Percentiles rank a stretch among this genome's conserved stretches.
Evolutionary conservation across 1,284 basidiomycete species (phyloP).

Genomic region (Leccinum olivaceoglutinosum): DNA sequence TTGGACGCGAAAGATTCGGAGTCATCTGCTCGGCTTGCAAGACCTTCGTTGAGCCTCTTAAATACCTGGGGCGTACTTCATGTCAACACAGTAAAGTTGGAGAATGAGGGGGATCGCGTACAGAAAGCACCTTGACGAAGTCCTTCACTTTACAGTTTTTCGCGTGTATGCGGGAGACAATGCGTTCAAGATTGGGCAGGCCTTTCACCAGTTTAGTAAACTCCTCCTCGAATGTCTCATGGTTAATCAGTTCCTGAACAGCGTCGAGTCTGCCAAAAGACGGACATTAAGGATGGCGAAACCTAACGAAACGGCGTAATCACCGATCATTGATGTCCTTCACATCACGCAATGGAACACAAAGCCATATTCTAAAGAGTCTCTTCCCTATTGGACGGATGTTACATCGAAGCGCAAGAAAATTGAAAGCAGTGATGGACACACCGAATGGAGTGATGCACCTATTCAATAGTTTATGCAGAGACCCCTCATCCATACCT

Average conservation of each 20-base stretch:
- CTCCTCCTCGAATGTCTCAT: slow-evolving; percentile 68
- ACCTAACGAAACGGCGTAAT: slow-evolving; percentile 14
- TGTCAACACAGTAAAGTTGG: slow-evolving; percentile 5
- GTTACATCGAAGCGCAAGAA: slow-evolving; percentile 13
- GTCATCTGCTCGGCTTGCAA: slow-evolving; percentile 57
- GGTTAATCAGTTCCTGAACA: slow-evolving; percentile 81
- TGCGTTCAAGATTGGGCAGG: slow-evolving; percentile 88
- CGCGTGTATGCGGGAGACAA: slow-evolving; percentile 90
- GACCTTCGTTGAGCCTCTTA: slow-evolving; percentile 61
- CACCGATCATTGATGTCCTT: slow-evolving; percentile 85
- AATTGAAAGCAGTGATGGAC: slow-evolving; percentile 21
- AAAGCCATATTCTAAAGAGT: slow-evolving; percentile 91
- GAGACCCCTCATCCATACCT: slow-evolving; percentile 83
- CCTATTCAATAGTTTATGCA: slow-evolving; percentile 77
- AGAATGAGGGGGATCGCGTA: slow-evolving; percentile 31
- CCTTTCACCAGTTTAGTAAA: slow-evolving; percentile 76
- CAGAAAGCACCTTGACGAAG: slow-evolving; percentile 77
- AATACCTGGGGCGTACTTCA: slow-evolving; percentile 53
- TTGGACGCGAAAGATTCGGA: slow-evolving; percentile 74
- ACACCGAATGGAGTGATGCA: slow-evolving; percentile 87
- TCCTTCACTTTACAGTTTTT: slow-evolving; percentile 83
- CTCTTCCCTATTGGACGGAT: slow-evolving; percentile 61
- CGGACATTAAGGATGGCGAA: slow-evolving; percentile 15
- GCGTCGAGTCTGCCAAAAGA: slow-evolving; percentile 70
- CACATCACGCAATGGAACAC: slow-evolving; percentile 78